Conservation (phyloP, 257 asterid species). For the Mitragyna speciosa region DNA sequence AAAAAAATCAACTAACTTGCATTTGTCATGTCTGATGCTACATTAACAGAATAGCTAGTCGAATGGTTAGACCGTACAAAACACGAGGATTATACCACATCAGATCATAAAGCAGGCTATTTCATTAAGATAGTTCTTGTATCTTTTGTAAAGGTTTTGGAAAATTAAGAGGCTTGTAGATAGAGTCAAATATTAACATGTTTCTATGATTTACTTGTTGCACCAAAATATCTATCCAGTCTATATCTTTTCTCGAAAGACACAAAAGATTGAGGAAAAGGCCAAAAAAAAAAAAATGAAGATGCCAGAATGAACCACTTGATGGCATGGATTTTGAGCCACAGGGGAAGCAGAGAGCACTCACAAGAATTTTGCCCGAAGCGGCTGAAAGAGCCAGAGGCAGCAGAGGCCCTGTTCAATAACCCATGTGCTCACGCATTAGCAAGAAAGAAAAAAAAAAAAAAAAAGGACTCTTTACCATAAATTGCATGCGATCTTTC, state of each 20-base stretch:
- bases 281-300: too few species aligned
- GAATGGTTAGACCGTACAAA: background rate
- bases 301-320: too few species aligned
- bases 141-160: too few species aligned
- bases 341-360: background rate
- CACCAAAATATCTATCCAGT: background rate
- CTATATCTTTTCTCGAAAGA: background rate
- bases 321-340: too few species aligned
- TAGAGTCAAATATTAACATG: background rate
- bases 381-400: background rate
- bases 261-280: background rate
- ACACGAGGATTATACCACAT: too few species aligned
- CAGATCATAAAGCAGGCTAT: background rate
- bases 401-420: constrained; percentile 6
- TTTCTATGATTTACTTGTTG: too few species aligned
- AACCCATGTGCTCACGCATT: constrained; percentile 15
- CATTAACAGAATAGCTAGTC: background rate
- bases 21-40: background rate
- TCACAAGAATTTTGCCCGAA: background rate
- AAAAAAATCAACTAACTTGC: too few species aligned
- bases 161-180: too few species aligned
- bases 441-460: background rate
- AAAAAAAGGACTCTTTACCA: constrained; percentile 5
- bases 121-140: background rate
- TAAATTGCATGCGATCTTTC: constrained; percentile 39